These are phyloP conservation scores for Nakazawaea ambrosiae DNA, from an alignment of 805 yeast genomes.

Conservation along the genomic window DNA sequence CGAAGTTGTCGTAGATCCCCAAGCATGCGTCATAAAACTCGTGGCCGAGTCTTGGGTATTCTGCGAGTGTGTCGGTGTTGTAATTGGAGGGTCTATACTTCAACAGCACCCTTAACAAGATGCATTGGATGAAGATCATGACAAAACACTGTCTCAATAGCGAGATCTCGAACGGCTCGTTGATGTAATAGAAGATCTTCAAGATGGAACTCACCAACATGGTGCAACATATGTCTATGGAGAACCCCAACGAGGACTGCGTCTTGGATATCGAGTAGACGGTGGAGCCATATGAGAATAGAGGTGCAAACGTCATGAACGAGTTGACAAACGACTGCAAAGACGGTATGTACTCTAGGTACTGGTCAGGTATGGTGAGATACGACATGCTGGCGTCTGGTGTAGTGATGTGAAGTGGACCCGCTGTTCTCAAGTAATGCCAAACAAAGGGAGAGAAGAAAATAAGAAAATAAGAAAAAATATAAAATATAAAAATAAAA, in stretches of 20 bases:
- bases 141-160: slow-evolving; percentile 70
- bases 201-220: slow-evolving; percentile 75
- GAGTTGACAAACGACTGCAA: slow-evolving; percentile 53
- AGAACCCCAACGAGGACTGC: slow-evolving; percentile 70
- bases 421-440: neutral
- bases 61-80: slow-evolving; percentile 28
- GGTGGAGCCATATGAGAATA: slow-evolving; percentile 83
- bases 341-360: slow-evolving; percentile 19
- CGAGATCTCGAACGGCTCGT: slow-evolving; percentile 77
- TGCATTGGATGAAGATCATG: slow-evolving; percentile 76
- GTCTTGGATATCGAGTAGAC: slow-evolving; percentile 57
- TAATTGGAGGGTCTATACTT: slow-evolving; percentile 44
- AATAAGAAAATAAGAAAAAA: neutral
- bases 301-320: slow-evolving; percentile 72
- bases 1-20: slow-evolving; percentile 16
- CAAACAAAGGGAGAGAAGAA: neutral
- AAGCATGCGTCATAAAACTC: slow-evolving; percentile 22
- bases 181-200: slow-evolving; percentile 69
- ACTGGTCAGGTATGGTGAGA: slow-evolving; percentile 10
- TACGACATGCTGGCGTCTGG: slow-evolving; percentile 6
- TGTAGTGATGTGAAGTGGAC: neutral
- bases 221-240: slow-evolving; percentile 88
- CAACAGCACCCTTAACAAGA: slow-evolving; percentile 58
- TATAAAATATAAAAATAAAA: too few species aligned
- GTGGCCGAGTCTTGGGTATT: slow-evolving; percentile 19